These are phyloP conservation scores for Ascochyta pisi DNA, from an alignment of 2,329 filamentous ascomycete species.

Conservation along the genomic window DNA sequence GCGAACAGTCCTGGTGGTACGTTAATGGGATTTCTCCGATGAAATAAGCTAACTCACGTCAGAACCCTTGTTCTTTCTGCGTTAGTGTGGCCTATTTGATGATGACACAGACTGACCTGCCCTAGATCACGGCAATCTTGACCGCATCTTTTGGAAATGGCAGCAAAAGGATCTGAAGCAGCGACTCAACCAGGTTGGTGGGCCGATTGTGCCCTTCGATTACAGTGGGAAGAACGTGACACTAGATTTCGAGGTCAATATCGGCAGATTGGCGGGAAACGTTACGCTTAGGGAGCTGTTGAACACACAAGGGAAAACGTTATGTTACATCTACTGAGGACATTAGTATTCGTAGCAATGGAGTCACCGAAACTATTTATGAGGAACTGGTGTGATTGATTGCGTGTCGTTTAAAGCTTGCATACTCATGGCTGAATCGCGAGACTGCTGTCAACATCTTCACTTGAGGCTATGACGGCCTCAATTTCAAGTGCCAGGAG, in stretches of 20 bases:
- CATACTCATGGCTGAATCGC: background rate
- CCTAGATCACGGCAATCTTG: background rate
- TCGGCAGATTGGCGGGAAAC: constrained; percentile 38
- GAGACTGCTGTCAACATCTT: background rate
- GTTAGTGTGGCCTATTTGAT: background rate
- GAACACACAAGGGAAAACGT: constrained; percentile 27
- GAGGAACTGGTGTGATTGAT: background rate
- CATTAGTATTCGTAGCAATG: background rate
- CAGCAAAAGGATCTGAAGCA: background rate
- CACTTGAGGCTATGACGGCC: background rate
- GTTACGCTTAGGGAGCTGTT: constrained; percentile 39
- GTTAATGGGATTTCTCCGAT: background rate
- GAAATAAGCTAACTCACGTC: background rate
- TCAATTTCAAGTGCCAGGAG: background rate
- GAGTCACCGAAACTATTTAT: background rate
- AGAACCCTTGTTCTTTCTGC: constrained; percentile 26
- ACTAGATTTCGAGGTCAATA: constrained; percentile 40
- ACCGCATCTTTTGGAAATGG: background rate
- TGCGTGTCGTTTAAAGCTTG: background rate
- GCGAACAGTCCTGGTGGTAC: constrained; percentile 41
- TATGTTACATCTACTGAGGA: constrained; percentile 34
- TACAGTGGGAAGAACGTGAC: constrained; percentile 39
- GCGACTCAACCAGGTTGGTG: constrained; percentile 31
- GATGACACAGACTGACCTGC: background rate
- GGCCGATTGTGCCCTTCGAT: constrained; percentile 23